phyloP scores from a whole-genome alignment of 768 basidiomycete species.

The Mycena albidolilacea region DNA sequence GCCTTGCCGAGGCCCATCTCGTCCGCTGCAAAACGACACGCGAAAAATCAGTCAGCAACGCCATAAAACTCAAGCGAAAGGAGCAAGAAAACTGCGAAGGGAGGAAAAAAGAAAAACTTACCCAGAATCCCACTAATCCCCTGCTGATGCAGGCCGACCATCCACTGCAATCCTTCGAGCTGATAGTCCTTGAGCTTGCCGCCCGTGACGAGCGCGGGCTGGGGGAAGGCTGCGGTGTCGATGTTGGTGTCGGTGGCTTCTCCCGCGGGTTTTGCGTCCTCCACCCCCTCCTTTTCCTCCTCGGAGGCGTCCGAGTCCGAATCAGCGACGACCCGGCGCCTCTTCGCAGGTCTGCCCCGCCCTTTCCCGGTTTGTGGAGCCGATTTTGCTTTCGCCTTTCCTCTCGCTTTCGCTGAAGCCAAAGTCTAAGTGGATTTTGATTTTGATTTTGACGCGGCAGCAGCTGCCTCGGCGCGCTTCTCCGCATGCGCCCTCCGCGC shows the following conservation, averaged over 20 bases:
- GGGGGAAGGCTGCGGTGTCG: slow-evolving; percentile 62
- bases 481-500: background rate
- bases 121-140: slow-evolving; percentile 87
- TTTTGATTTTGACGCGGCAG: too few relatives aligned
- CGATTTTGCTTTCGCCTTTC: background rate
- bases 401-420: too few relatives aligned
- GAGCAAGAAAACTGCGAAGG: slow-evolving; percentile 40
- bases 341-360: slow-evolving; percentile 12
- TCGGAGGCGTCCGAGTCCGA: slow-evolving; percentile 30
- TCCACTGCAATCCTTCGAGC: slow-evolving; percentile 95
- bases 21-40: slow-evolving; percentile 71
- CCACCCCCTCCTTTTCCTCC: too few relatives aligned
- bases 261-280: background rate
- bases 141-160: slow-evolving; percentile 90
- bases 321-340: slow-evolving; percentile 36
- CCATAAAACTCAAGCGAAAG: too few relatives aligned
- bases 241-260: background rate
- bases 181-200: slow-evolving; percentile 92
- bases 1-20: slow-evolving; percentile 97
- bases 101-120: slow-evolving; percentile 47
- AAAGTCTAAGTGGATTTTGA: too few relatives aligned
- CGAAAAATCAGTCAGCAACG: background rate
- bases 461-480: background rate
- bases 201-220: slow-evolving; percentile 87
- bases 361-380: too few relatives aligned